These are phyloP conservation scores for Drosera capensis DNA, from an alignment of 148 eudicot species.

Conservation along the genomic window DNA sequence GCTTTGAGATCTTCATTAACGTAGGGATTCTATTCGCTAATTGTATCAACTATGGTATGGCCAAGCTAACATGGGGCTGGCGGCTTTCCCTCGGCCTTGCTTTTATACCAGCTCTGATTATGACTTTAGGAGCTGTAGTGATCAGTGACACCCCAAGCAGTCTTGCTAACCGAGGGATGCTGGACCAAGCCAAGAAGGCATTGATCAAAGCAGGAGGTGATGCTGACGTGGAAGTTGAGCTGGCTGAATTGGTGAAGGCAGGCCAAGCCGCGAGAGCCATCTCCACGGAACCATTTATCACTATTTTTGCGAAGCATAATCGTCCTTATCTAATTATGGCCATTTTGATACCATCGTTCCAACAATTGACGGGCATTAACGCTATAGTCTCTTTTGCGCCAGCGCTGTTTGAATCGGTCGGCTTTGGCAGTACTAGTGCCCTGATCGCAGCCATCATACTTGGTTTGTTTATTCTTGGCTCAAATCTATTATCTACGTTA, in stretches of 20 bases:
- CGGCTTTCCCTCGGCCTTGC: slow-evolving; percentile 31
- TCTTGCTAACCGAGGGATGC: slow-evolving; percentile 21
- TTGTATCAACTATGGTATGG: slow-evolving; percentile 17
- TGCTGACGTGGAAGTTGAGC: slow-evolving; percentile 21
- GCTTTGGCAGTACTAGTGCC: slow-evolving; percentile 23
- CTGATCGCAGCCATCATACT: slow-evolving; percentile 31
- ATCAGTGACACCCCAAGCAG: slow-evolving; percentile 35
- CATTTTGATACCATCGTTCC: slow-evolving; percentile 20
- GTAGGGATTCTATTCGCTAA: slow-evolving; percentile 21
- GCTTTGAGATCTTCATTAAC: slow-evolving; percentile 31
- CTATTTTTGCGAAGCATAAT: slow-evolving; percentile 17
- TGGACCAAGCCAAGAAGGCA: slow-evolving; percentile 12
- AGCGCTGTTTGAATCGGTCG: slow-evolving; percentile 33
- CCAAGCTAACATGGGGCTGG: slow-evolving; percentile 23
- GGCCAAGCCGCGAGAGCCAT: slow-evolving; percentile 11
- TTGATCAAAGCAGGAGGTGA: slow-evolving; percentile 18
- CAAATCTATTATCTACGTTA: no score
- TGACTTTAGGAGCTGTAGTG: slow-evolving; percentile 24
- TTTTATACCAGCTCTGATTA: slow-evolving; percentile 21
- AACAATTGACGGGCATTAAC: slow-evolving; percentile 41
- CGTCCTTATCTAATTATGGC: slow-evolving; percentile 35
- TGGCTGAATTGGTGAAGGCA: slow-evolving; percentile 17
- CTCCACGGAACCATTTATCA: slow-evolving; percentile 12
- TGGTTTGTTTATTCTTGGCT: slow-evolving; percentile 34
- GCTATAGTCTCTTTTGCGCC: slow-evolving; percentile 41